These are phyloP conservation scores for Bryum argenteum DNA, from an alignment of 225 moss, liverwort and hornwort species.

Conservation along the genomic window DNA sequence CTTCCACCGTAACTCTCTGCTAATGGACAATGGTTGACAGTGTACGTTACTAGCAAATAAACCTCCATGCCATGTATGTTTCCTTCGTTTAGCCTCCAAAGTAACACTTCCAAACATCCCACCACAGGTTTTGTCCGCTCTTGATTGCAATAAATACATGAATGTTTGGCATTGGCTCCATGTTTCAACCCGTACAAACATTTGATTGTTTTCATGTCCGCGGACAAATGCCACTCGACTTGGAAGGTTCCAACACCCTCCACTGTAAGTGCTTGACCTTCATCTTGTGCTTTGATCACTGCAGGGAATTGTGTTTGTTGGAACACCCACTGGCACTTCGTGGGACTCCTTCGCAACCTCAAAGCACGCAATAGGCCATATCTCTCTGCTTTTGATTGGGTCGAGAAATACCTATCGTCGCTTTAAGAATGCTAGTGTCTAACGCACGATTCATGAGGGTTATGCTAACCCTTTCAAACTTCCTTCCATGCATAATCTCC, in stretches of 20 bases:
- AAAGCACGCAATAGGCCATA: background rate
- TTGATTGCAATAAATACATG: constrained; percentile 16
- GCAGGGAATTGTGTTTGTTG: background rate
- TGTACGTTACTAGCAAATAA: background rate
- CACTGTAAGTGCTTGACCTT: background rate
- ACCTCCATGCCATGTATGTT: background rate
- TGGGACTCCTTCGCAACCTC: background rate
- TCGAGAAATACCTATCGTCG: too few species aligned
- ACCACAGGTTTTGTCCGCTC: background rate
- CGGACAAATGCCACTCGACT: background rate
- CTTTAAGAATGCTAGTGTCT: too few species aligned
- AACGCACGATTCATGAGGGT: too few species aligned
- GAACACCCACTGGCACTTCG: background rate
- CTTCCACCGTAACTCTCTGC: background rate
- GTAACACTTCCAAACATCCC: background rate
- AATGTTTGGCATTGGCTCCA: constrained; percentile 6
- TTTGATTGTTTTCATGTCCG: too few species aligned
- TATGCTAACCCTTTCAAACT: too few species aligned
- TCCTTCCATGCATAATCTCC: too few species aligned
- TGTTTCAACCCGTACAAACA: background rate
- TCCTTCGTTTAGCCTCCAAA: too few species aligned
- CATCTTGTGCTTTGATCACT: background rate
- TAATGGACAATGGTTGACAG: background rate
- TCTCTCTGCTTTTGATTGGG: background rate
- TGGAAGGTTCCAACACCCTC: background rate